Evolutionary conservation across 768 basidiomycete genomes (phyloP), one percentile per base, ranked within the genome.

Genomic region (Tulasnella sp.): DNA sequence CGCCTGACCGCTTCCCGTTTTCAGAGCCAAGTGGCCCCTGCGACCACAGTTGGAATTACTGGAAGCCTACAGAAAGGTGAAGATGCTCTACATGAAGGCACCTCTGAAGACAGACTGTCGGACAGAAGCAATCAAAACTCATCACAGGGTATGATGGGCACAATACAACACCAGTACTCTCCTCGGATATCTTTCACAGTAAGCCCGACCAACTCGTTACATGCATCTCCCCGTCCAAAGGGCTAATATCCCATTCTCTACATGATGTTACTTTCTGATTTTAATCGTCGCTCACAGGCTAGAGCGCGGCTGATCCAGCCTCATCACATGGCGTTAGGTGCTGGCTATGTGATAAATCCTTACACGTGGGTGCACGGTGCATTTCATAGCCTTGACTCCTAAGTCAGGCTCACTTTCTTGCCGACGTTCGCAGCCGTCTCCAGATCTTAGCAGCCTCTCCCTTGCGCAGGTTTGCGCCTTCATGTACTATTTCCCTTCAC

Each of bases 111-210:
- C 7, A 38, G 15, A 7, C 7, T 7, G 15, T 15, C 15, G 5
- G 34, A 38, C 34, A 5, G 15, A 15, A 15, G 7, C 7, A 15
- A 38, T 15, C 34, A 15, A 38, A 38, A 38, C 34, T 38, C 34
- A 15, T 38, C 34, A 7, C 29, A 43, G 12, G 34, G 25, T 27
- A 34, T 60, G 21, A 34, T 52, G 29, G 59, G 59, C n/a, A 44
- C 59, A n/a, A 38, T 60, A n/a, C 34, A 38, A 60, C 59, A 60
- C 45, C 59, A 60, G 44, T 60, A 56, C 52, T 60, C 59, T 22
- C 51, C 59, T 29, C 12, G 31, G 3, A 19, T 60, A 27, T 21
- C 29, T 21, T 41, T 51, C 51, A 17, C 38, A 12, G 53, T 55
- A 17, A 44, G 53, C 24, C 15, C 30, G 9, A 9, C n/a, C n/a